Conservation (phyloP, 805 yeast species). For the Schizosaccharomyces cryophilus region DNA sequence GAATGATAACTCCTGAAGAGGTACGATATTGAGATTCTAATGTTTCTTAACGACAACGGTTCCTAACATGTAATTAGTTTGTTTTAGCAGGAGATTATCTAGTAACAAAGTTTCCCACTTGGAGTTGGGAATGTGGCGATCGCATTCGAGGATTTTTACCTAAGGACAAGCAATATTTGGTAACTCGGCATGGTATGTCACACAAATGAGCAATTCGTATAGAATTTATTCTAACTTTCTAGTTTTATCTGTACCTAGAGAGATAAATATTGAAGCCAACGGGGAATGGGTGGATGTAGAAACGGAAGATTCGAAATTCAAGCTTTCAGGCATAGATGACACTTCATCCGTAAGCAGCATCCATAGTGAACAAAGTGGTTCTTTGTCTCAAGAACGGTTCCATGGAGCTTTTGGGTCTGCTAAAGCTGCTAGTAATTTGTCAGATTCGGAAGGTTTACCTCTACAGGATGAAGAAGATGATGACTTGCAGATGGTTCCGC, state of each 20-base stretch:
- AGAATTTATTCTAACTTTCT: constrained; percentile 5
- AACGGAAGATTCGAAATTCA: not conserved
- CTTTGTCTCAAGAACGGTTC: not conserved
- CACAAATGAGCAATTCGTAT: constrained; percentile 32
- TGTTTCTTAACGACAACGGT: not conserved
- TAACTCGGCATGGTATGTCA: constrained; percentile 81
- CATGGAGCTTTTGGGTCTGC: not conserved
- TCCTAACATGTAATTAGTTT: constrained; percentile 18
- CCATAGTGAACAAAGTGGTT: not conserved
- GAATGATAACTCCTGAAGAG: constrained; percentile 88
- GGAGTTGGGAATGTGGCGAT: constrained; percentile 53
- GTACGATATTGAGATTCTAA: not conserved
- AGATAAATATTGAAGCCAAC: not conserved
- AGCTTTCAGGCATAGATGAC: not conserved
- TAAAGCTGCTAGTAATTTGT: not conserved
- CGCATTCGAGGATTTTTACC: constrained; percentile 48
- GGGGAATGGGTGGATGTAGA: not conserved
- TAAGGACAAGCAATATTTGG: constrained; percentile 58
- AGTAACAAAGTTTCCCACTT: constrained; percentile 79
- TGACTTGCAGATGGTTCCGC: constrained; percentile 8
- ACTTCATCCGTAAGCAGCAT: not conserved
- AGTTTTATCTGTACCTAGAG: not conserved
- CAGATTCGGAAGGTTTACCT: not conserved
- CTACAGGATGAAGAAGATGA: constrained; percentile 6
- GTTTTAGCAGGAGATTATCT: constrained; percentile 83